Conservation (phyloP, 2,329 filamentous ascomycete species). For the Magnaporthales sp. region DNA sequence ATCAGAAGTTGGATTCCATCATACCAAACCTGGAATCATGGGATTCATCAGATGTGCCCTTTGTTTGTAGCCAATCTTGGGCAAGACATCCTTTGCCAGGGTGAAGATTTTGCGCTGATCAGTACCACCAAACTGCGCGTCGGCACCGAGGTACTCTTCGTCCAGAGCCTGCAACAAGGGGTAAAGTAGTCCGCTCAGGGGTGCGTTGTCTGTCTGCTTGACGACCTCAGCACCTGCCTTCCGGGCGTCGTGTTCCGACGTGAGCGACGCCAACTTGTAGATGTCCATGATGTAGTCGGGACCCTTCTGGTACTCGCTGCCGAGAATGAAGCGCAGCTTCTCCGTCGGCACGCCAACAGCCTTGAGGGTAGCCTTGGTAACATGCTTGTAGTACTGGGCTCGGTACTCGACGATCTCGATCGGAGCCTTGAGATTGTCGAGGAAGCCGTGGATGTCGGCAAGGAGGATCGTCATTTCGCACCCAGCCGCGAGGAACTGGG, state of each 20-base stretch:
- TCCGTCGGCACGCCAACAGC: slow-evolving; percentile 72
- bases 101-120: slow-evolving; percentile 90
- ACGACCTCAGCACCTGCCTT: slow-evolving; percentile 91
- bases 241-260: slow-evolving; percentile 73
- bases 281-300: slow-evolving; percentile 80
- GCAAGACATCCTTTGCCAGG: slow-evolving; percentile 75
- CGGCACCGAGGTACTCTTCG: slow-evolving; percentile 80
- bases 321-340: slow-evolving; percentile 74
- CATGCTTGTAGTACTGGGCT: slow-evolving; percentile 72
- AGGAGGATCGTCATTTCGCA: slow-evolving; percentile 76
- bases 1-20: not conserved
- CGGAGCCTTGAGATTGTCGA: slow-evolving; percentile 79
- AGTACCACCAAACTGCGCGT: slow-evolving; percentile 78
- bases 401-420: slow-evolving; percentile 79
- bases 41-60: slow-evolving; percentile 51
- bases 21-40: slow-evolving; percentile 73
- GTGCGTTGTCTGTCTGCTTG: slow-evolving; percentile 76
- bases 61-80: slow-evolving; percentile 73
- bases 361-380: slow-evolving; percentile 66
- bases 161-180: slow-evolving; percentile 85
- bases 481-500: slow-evolving; percentile 75
- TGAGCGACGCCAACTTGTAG: slow-evolving; percentile 63
- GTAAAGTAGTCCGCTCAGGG: slow-evolving; percentile 69
- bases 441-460: slow-evolving; percentile 65
- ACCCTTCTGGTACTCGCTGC: slow-evolving; percentile 71